phyloP scores from a whole-genome alignment of 805 yeast genomes.

The Cyberlindnera xylosilytica region DNA sequence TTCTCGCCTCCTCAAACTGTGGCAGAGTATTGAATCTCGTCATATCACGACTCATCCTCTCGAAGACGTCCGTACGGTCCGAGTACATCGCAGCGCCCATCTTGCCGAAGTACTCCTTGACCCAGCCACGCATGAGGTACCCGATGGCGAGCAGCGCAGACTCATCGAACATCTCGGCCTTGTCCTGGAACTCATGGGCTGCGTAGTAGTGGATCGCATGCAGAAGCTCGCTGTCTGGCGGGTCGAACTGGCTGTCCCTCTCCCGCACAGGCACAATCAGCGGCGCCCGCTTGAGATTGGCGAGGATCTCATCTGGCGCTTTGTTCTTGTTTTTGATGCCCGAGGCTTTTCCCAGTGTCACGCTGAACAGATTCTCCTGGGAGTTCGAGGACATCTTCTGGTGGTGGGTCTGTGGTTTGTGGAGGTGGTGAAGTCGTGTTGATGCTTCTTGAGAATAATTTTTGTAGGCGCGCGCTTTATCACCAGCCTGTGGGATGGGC shows the following conservation, averaged over 20 bases:
- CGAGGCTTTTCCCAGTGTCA: neutral
- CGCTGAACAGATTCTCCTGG: neutral
- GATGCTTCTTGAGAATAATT: too few species aligned
- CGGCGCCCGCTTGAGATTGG: slow-evolving; percentile 4
- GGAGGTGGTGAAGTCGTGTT: neutral
- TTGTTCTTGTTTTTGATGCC: neutral
- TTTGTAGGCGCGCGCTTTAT: neutral
- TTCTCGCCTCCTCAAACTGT: too few species aligned
- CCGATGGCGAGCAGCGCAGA: slow-evolving; percentile 36
- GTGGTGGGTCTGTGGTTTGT: neutral
- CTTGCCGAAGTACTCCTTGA: slow-evolving; percentile 24
- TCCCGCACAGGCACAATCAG: slow-evolving; percentile 18
- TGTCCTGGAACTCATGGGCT: slow-evolving; percentile 23
- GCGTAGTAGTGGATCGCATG: slow-evolving; percentile 36
- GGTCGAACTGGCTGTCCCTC: slow-evolving; percentile 12
- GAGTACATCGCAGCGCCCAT: slow-evolving; percentile 8
- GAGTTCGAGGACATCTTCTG: too few species aligned
- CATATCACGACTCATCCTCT: neutral
- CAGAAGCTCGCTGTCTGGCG: slow-evolving; percentile 29
- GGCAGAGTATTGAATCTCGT: too few species aligned
- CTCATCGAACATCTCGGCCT: slow-evolving; percentile 32
- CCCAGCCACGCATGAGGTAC: slow-evolving; percentile 35
- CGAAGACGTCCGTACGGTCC: neutral
- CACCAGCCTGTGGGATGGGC: too few species aligned
- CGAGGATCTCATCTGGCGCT: slow-evolving; percentile 18